A percentile compares a stretch with the other conserved stretches of the same genome.
phyloP scores from a whole-genome alignment of 768 basidiomycete genomes.

The Thelephora aurantiotincta region DNA sequence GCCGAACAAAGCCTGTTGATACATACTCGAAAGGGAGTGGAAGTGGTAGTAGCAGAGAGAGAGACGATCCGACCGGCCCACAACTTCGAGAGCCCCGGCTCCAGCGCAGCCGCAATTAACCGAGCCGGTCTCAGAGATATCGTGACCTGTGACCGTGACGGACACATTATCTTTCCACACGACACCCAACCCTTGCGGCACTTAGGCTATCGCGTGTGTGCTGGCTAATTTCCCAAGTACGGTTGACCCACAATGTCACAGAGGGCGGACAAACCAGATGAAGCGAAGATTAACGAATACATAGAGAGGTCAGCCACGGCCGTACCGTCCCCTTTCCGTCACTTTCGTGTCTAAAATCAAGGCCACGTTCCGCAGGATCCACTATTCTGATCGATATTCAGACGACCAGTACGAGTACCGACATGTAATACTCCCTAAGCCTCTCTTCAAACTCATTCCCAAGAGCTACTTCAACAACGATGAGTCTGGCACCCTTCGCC shows the following conservation, averaged over 20 bases:
- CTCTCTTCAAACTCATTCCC: constrained; percentile 85
- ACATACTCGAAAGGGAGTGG: too few species aligned
- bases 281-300: constrained; percentile 45
- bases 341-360: not conserved
- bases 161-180: not conserved
- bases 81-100: too few species aligned
- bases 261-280: constrained; percentile 12
- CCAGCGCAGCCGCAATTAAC: too few species aligned
- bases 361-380: constrained; percentile 37
- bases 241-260: constrained; percentile 6
- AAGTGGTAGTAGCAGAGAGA: too few species aligned
- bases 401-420: constrained; percentile 93
- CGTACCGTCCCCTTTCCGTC: constrained; percentile 3
- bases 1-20: too few species aligned
- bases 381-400: constrained; percentile 84
- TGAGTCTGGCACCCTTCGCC: constrained; percentile 66
- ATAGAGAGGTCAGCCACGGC: constrained; percentile 49
- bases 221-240: constrained; percentile 3
- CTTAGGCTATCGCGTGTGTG: not conserved
- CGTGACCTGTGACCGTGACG: not conserved
- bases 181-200: not conserved
- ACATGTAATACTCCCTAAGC: constrained; percentile 94
- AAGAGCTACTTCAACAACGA: constrained; percentile 63
- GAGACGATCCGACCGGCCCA: too few species aligned
- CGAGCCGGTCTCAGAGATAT: too few species aligned